Percentiles rank a stretch among this genome's conserved stretches.
Evolutionary conservation across 768 basidiomycete species (phyloP).

Genomic region (Amanita fuliginea): DNA sequence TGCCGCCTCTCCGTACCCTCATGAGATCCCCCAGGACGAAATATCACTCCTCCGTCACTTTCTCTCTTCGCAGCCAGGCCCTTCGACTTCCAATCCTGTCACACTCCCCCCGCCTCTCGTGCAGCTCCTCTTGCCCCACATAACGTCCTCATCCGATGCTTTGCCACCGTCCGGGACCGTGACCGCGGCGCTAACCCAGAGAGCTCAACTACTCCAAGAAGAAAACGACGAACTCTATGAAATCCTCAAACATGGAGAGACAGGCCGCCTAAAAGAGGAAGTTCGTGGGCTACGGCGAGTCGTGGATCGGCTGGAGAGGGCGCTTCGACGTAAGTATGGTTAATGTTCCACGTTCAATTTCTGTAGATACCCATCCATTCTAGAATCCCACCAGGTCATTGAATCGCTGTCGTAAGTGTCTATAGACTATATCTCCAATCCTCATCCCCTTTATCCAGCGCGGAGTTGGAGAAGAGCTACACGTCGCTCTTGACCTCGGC

Average conservation of each 20-base stretch:
- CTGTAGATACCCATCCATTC: slow-evolving; percentile 5
- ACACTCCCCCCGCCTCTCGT: slow-evolving; percentile 63
- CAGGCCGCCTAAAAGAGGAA: slow-evolving; percentile 75
- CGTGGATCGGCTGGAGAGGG: slow-evolving; percentile 59
- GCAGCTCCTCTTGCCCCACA: slow-evolving; percentile 58
- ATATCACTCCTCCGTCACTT: slow-evolving; percentile 56
- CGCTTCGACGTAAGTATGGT: slow-evolving; percentile 54
- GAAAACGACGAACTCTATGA: slow-evolving; percentile 85
- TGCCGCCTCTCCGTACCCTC: slow-evolving; percentile 7
- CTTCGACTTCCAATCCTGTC: slow-evolving; percentile 49
- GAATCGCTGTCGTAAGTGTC: slow-evolving; percentile 56
- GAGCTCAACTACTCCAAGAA: slow-evolving; percentile 63
- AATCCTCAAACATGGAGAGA: slow-evolving; percentile 62
- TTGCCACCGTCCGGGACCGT: slow-evolving; percentile 41
- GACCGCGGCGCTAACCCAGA: slow-evolving; percentile 63
- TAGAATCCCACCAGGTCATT: slow-evolving; percentile 75
- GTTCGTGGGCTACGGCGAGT: slow-evolving; percentile 57
- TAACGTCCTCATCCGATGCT: slow-evolving; percentile 31
- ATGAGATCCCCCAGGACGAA: slow-evolving; percentile 47
- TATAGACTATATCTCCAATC: slow-evolving; percentile 7
- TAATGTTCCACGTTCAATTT: slow-evolving; percentile 1
- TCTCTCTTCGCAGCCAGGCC: slow-evolving; percentile 47
- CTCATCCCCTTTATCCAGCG: slow-evolving; percentile 25
- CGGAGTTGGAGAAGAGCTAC: slow-evolving; percentile 70
- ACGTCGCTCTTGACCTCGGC: slow-evolving; percentile 41